Percentiles rank a stretch among this genome's conserved stretches.
Conservation (phyloP, 2,329 filamentous ascomycete species). For the Pseudocercospora fuligena region DNA sequence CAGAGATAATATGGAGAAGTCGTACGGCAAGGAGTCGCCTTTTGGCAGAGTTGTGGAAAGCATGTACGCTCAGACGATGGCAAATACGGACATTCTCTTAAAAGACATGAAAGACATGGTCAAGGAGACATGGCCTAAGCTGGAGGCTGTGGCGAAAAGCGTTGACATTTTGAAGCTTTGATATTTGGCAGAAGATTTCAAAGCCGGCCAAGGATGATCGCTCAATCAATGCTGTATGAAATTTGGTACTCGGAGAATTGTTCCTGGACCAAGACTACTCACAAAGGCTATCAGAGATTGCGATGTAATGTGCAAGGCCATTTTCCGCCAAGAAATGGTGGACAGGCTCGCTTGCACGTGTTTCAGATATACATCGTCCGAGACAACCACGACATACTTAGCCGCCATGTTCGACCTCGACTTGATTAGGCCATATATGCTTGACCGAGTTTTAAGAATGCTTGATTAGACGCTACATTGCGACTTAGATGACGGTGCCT, state of each 20-base stretch:
- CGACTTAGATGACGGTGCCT: not conserved
- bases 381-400: conserved; percentile 6
- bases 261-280: no score
- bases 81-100: conserved; percentile 29
- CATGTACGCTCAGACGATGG: conserved; percentile 30
- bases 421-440: not conserved
- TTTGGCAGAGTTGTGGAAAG: conserved; percentile 38
- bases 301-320: not conserved
- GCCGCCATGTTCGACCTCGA: conserved; percentile 1
- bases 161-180: conserved; percentile 44
- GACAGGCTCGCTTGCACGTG: conserved; percentile 15
- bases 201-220: not conserved
- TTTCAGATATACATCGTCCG: conserved; percentile 15
- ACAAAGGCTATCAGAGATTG: not conserved
- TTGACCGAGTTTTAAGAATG: not conserved
- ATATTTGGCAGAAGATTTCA: not conserved
- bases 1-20: conserved; percentile 44
- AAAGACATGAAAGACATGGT: conserved; percentile 28
- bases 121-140: conserved; percentile 60
- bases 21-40: conserved; percentile 47
- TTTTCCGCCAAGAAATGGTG: not conserved
- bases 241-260: not conserved
- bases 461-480: not conserved
- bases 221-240: not conserved
- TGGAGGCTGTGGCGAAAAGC: conserved; percentile 35